phyloP scores from a whole-genome alignment of 176 grass and related monocot species.

The Poa pratensis region DNA sequence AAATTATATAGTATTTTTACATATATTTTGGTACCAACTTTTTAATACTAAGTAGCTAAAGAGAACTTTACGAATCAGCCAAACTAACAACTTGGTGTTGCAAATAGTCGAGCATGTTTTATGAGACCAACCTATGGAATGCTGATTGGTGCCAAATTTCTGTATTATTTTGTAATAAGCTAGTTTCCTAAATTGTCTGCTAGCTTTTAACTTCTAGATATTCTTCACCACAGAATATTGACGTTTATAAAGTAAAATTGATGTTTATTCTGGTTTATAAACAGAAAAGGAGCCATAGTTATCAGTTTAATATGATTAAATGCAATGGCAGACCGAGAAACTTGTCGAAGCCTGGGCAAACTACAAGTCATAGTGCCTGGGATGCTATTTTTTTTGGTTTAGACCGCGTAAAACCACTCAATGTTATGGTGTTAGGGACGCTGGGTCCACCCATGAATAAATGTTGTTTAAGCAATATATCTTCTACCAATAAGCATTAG shows the following conservation, averaged over 20 bases:
- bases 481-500: conserved; percentile 11
- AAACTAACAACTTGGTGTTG: conserved; percentile 8
- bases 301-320: conserved; percentile 8
- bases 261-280: conserved; percentile 5
- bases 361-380: too few relatives aligned
- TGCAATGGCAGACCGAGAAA: background rate
- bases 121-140: background rate
- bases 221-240: background rate
- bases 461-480: conserved; percentile 1
- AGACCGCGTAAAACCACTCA: too few relatives aligned
- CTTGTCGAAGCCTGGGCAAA: too few relatives aligned
- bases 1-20: conserved; percentile 22
- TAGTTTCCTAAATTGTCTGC: conserved; percentile 6
- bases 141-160: conserved; percentile 7
- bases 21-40: conserved; percentile 15
- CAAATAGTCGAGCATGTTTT: background rate
- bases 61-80: background rate
- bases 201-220: conserved; percentile 34
- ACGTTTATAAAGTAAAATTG: background rate
- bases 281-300: conserved; percentile 6
- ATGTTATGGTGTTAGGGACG: too few relatives aligned
- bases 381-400: too few relatives aligned
- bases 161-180: conserved; percentile 3
- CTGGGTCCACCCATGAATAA: background rate
- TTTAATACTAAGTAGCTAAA: background rate